Conservation (phyloP, 2,329 filamentous ascomycete genomes). For the Drechslerella stenobrocha region DNA sequence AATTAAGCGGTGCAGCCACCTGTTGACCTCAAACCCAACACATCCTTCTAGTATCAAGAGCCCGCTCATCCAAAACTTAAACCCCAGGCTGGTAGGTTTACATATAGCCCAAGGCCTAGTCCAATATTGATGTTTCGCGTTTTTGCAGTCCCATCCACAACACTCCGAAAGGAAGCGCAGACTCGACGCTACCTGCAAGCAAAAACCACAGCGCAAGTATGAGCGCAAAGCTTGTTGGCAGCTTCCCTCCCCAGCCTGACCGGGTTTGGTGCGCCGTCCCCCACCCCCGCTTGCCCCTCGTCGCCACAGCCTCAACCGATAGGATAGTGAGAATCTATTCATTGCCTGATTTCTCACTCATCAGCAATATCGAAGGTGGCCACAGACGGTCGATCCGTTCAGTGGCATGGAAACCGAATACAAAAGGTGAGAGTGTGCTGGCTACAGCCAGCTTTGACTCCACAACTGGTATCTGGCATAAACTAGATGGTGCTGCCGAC, state of each 20-base stretch:
- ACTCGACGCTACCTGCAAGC: not conserved
- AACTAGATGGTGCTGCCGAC: constrained; percentile 59
- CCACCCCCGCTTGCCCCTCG: constrained; percentile 81
- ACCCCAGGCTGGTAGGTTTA: too few relatives aligned
- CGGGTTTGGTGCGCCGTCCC: constrained; percentile 85
- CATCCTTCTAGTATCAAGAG: too few relatives aligned
- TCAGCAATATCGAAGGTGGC: constrained; percentile 79
- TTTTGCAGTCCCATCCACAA: not conserved
- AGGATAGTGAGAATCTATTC: constrained; percentile 90
- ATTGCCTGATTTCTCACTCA: constrained; percentile 74
- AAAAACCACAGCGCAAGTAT: constrained; percentile 25
- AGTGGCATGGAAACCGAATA: constrained; percentile 81
- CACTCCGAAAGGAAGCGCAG: not conserved
- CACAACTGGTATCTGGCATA: constrained; percentile 81
- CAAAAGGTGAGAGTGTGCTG: constrained; percentile 70
- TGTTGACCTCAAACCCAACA: too few relatives aligned
- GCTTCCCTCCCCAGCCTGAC: constrained; percentile 62
- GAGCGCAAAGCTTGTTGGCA: constrained; percentile 50
- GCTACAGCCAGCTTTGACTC: constrained; percentile 94
- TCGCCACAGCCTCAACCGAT: constrained; percentile 84
- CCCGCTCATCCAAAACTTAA: too few relatives aligned
- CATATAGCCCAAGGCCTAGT: too few relatives aligned
- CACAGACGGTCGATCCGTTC: constrained; percentile 88
- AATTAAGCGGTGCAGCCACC: too few relatives aligned
- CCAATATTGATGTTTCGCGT: not conserved